Evolutionary conservation across 192 early-diverging fungal genomes (phyloP), one percentile per base, ranked within the genome.

Genomic region (Glomus cerebriforme): DNA sequence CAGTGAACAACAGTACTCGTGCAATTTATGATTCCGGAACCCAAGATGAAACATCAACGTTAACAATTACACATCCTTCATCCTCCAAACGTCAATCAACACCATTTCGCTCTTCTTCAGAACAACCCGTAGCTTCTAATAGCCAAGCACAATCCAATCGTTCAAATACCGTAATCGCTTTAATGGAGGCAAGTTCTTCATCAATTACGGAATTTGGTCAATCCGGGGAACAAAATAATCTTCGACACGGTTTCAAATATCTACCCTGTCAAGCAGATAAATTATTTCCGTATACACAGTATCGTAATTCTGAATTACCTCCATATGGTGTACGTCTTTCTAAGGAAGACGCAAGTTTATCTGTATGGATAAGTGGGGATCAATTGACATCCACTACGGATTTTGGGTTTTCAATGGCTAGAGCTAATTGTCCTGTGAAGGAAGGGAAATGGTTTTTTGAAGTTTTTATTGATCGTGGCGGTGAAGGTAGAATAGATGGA

Each of bases 401-500:
- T 59, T 85, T 83, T 75, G 91, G 91, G 0, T 92, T 91, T 79
- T 87, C 91, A 7, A 92, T 87, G 81, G 88, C 85, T 32, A 84
- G 91, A 7, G 87, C 91, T 7, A 91, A 88, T 77, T 85, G 86
- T 54, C 85, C 88, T 39, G 88, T 92, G 2, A 81, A 84, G 22
- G 87, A 91, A 37, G 91, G 91, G 3, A 80, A 83, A 29, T 92
- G 90, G 89, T 92, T 82, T 75, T 90, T 87, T 76, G 91, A 92
- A 79, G 88, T 87, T 10, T 86, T 82, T 10, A 80, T 92, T 9
- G 81, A 84, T 24, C 73, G 83, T 47, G 87, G 84, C 27, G 86
- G 85, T 6, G 87, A 85, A 64, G 81, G 80, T 0, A 75, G 81
- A 59, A 77, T 79, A 15, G 83, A 84, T 45, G 68, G 83, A 39